phyloP scores from a whole-genome alignment of 441 rosid genomes.

The Populus trichocarpa region DNA sequence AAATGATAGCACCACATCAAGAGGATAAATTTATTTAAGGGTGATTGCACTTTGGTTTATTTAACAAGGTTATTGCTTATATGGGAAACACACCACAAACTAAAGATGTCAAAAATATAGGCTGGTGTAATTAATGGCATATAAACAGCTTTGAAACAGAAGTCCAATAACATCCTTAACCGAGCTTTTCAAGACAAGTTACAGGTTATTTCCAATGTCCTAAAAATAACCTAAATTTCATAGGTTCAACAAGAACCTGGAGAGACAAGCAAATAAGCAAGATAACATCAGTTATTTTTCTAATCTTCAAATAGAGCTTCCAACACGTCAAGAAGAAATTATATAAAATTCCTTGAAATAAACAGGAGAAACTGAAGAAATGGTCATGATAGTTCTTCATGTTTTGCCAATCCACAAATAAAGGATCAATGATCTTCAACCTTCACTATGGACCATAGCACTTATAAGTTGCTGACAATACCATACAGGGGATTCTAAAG shows the following conservation, averaged over 20 bases:
- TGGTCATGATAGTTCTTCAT: not conserved
- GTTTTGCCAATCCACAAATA: not conserved
- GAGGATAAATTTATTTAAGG: not conserved
- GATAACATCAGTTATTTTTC: not conserved
- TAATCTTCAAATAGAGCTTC: not conserved
- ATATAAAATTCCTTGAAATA: not conserved
- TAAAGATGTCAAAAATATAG: not conserved
- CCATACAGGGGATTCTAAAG: not conserved
- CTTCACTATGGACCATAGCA: not conserved
- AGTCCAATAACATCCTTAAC: not conserved
- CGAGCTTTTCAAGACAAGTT: not conserved
- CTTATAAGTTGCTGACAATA: not conserved
- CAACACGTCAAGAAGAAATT: not conserved
- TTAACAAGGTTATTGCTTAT: not conserved
- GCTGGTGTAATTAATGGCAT: not conserved
- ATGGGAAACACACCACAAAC: not conserved
- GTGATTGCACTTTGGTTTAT: not conserved
- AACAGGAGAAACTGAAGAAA: not conserved
- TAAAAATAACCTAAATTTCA: not conserved
- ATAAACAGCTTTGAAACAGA: not conserved
- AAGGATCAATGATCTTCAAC: not conserved
- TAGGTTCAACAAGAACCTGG: not conserved
- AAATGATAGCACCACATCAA: slow-evolving; percentile 5
- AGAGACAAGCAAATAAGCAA: not conserved
- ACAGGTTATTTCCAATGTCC: not conserved